Evolutionary conservation across 257 asterid species (phyloP), one percentile per base, ranked within the genome.

Genomic region (Solanum pimpinellifolium): DNA sequence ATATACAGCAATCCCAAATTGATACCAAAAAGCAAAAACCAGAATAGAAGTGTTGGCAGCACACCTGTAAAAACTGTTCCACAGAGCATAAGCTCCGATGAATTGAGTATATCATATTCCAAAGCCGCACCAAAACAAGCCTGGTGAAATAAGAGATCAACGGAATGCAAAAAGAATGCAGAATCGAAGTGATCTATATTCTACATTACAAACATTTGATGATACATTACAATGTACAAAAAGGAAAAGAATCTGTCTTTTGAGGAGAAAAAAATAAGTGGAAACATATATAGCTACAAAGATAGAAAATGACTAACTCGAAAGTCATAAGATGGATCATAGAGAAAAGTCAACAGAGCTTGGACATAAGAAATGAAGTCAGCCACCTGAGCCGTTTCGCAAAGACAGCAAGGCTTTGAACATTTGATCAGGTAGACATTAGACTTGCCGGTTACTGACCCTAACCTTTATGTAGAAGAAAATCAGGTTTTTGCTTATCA

Each of bases 401-500:
- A 42, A 41, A 42, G 60, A 23, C 35, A 76, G 83, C 59, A 46
- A 78, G 3, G 41, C 84, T 15, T 78, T 78, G 3, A 46, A 21
- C 84, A 46, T 46, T 37, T 78, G 25, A 15, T 78, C 42, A 78
- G 66, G 84, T 46, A 78, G 9, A 5, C 27, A 46, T 46, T 14
- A 46, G 84, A 78, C 20, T 18, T 18, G 68, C 31, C 4, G 2
- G 69, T 29, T 18, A 49, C 25, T 81, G 69, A 81, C 11, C 85
- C 85, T 37, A 18, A 4, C 4, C 23, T 46, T 21, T 4, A 27
- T 70, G 2, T 46, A 35, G 75, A 88, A 88, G 89, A 86, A 84
- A 87, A 85, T 21, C 31, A 87, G 88, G 46, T 23, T 74, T 78
- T 85, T 62, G 56, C 91, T 86, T 49, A 27, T 47, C 73, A 62